Conservation (phyloP, 148 eudicot genomes). For the Spergularia bocconei region DNA sequence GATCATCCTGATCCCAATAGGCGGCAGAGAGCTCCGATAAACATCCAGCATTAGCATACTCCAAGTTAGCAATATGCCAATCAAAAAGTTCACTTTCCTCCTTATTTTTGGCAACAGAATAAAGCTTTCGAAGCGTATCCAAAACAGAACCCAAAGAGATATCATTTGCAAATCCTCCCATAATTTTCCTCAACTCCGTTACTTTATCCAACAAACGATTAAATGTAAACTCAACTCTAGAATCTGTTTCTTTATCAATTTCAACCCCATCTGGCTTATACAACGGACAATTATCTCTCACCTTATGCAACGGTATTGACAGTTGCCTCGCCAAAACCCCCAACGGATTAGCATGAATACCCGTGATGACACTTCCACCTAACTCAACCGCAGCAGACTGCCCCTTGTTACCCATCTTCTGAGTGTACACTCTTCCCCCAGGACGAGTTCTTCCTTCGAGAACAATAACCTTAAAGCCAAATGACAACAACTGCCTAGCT, state of each 20-base stretch:
- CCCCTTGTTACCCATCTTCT: slow-evolving; percentile 66
- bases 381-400: slow-evolving; percentile 72
- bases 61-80: slow-evolving; percentile 93
- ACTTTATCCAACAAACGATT: slow-evolving; percentile 83
- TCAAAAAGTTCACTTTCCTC: slow-evolving; percentile 85
- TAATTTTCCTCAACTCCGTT: slow-evolving; percentile 58
- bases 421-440: slow-evolving; percentile 89
- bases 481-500: slow-evolving; percentile 79
- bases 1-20: slow-evolving; percentile 98
- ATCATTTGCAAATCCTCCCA: slow-evolving; percentile 72
- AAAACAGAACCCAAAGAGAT: slow-evolving; percentile 75
- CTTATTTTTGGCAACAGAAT: slow-evolving; percentile 59
- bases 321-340: slow-evolving; percentile 91
- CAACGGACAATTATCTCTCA: slow-evolving; percentile 85
- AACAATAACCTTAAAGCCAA: slow-evolving; percentile 79
- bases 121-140: slow-evolving; percentile 59
- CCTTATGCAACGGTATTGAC: slow-evolving; percentile 85
- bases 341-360: slow-evolving; percentile 90
- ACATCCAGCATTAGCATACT: slow-evolving; percentile 97
- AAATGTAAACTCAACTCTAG: slow-evolving; percentile 53
- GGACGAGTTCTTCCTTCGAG: slow-evolving; percentile 89
- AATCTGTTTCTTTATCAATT: slow-evolving; percentile 58
- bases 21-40: slow-evolving; percentile 83
- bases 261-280: slow-evolving; percentile 70
- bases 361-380: slow-evolving; percentile 94